A percentile compares a stretch with the other conserved stretches of the same genome.
These are phyloP conservation scores for Eruca vesicaria DNA, from an alignment of 441 rosid species.

Conservation along the genomic window DNA sequence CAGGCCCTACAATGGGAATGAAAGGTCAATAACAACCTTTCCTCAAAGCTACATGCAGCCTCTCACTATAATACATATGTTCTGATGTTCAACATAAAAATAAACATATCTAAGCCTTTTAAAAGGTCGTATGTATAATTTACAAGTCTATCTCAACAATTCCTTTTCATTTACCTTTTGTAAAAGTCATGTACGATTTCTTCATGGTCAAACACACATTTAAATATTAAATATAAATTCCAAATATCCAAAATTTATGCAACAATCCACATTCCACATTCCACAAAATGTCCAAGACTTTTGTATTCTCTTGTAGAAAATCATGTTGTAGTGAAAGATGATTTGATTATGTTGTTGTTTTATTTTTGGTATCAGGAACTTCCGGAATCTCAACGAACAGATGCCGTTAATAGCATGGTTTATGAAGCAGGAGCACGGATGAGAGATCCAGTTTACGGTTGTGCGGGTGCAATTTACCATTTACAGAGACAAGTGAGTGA, in stretches of 20 bases:
- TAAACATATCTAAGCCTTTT: slow-evolving; percentile 22
- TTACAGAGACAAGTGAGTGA: slow-evolving; percentile 68
- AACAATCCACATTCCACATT: background rate
- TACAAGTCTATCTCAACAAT: slow-evolving; percentile 20
- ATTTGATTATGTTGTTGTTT: background rate
- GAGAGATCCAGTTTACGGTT: slow-evolving; percentile 72
- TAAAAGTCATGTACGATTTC: slow-evolving; percentile 26
- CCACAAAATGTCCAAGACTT: slow-evolving; percentile 3
- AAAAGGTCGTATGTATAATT: slow-evolving; percentile 2
- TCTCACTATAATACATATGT: background rate
- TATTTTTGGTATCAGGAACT: slow-evolving; percentile 44
- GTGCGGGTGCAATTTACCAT: slow-evolving; percentile 74
- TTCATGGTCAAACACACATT: slow-evolving; percentile 28
- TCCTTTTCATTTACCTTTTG: slow-evolving; percentile 24
- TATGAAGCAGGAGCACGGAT: slow-evolving; percentile 71
- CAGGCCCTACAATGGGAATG: slow-evolving; percentile 28
- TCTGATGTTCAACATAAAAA: slow-evolving; percentile 11
- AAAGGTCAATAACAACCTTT: slow-evolving; percentile 40
- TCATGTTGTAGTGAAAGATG: background rate
- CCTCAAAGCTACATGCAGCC: slow-evolving; percentile 27
- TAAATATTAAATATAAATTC: background rate
- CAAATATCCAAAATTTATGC: background rate
- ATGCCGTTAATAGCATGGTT: slow-evolving; percentile 82
- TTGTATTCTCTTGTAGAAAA: background rate
- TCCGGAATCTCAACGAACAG: slow-evolving; percentile 66